Conservation (phyloP, 2,329 filamentous ascomycete species). For the Arthroderma uncinatum region DNA sequence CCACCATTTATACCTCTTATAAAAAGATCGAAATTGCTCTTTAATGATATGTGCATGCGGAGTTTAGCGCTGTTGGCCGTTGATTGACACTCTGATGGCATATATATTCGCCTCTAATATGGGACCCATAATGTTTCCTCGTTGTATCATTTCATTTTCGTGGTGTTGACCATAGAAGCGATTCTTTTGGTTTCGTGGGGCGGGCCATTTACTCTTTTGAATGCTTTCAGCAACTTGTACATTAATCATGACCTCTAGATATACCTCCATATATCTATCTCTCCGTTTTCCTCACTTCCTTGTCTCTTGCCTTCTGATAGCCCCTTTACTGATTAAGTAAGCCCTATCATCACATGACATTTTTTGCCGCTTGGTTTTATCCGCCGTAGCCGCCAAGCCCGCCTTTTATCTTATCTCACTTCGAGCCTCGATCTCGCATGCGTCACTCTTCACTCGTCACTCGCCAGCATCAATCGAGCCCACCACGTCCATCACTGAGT, state of each 20-base stretch:
- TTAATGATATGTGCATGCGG: constrained; percentile 5
- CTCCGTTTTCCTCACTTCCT: not conserved
- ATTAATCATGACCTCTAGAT: not conserved
- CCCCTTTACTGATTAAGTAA: not conserved
- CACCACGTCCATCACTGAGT: not conserved
- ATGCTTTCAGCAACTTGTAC: not conserved
- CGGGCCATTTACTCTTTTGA: not conserved
- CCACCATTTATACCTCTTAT: constrained; percentile 14
- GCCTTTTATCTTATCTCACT: constrained; percentile 1
- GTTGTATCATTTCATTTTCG: constrained; percentile 5
- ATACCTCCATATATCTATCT: not conserved
- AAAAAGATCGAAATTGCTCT: not conserved
- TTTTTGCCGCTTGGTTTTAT: not conserved
- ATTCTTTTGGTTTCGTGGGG: not conserved
- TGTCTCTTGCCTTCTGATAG: too few relatives aligned
- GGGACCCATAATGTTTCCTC: not conserved
- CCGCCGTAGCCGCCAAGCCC: not conserved
- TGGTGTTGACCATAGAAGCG: constrained; percentile 5
- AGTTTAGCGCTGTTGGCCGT: constrained; percentile 3
- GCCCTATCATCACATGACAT: not conserved
- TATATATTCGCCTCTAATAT: constrained; percentile 2
- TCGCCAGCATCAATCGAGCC: not conserved
- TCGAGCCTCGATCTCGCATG: not conserved
- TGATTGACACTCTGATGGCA: not conserved
- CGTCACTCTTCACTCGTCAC: not conserved